Evolutionary conservation across 805 yeast genomes (phyloP).

Genomic region (Candida fluviatilis): DNA sequence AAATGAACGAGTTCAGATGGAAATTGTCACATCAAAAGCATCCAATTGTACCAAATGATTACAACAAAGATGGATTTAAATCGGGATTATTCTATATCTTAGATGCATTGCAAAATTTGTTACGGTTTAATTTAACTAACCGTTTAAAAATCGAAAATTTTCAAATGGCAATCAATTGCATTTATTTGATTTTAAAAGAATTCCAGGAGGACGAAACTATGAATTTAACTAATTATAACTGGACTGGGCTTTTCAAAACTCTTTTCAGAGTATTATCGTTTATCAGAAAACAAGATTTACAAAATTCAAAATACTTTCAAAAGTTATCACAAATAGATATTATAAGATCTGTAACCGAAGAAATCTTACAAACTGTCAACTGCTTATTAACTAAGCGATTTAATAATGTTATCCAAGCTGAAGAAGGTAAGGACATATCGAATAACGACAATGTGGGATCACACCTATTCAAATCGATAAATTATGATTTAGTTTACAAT

Average conservation of each 20-base stretch:
- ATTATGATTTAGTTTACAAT: conserved; percentile 27
- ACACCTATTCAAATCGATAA: conserved; percentile 20
- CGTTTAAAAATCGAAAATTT: conserved; percentile 29
- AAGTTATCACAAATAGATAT: conserved; percentile 8
- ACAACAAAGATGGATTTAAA: conserved; percentile 20
- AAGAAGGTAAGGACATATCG: conserved; percentile 7
- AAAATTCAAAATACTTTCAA: conserved; percentile 12
- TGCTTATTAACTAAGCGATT: conserved; percentile 15
- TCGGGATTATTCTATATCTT: conserved; percentile 29
- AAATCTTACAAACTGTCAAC: conserved; percentile 18
- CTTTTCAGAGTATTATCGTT: conserved; percentile 29
- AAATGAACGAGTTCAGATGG: conserved; percentile 37
- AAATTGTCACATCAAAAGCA: conserved; percentile 38
- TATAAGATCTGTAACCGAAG: conserved; percentile 20
- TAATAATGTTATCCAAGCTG: conserved; percentile 12
- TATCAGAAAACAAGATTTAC: conserved; percentile 16
- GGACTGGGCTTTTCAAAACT: conserved; percentile 32
- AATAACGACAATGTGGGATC: conserved; percentile 12
- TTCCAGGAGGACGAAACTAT: conserved; percentile 12
- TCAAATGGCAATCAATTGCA: conserved; percentile 21
- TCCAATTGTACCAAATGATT: conserved; percentile 29
- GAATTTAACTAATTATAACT: conserved; percentile 23
- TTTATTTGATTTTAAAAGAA: conserved; percentile 20
- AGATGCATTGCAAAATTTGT: conserved; percentile 24
- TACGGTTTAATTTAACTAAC: conserved; percentile 37